Percentiles rank a stretch among this genome's conserved stretches.
Conservation (phyloP, 805 yeast genomes). For the Wickerhamomyces bovis region DNA sequence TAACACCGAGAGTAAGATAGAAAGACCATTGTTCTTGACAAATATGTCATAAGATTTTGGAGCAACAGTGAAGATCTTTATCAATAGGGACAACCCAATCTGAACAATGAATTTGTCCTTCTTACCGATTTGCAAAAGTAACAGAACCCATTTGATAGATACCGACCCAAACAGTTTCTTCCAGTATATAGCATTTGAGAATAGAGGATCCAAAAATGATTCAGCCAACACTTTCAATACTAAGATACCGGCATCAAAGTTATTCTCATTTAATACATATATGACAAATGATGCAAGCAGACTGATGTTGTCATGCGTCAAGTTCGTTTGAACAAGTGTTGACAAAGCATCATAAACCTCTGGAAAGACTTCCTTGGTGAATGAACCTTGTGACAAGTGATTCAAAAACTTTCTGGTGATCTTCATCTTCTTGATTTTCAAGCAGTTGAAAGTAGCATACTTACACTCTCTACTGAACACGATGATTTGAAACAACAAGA, state of each 20-base stretch:
- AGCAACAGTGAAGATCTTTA: constrained; percentile 44
- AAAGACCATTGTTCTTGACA: constrained; percentile 45
- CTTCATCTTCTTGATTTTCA: constrained; percentile 48
- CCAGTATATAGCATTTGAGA: constrained; percentile 37
- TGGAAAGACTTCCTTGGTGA: constrained; percentile 32
- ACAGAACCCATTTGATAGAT: constrained; percentile 60
- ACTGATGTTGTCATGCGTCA: constrained; percentile 49
- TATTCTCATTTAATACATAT: constrained; percentile 38
- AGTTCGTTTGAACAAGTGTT: constrained; percentile 38
- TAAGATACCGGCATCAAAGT: constrained; percentile 20
- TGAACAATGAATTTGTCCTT: constrained; percentile 24
- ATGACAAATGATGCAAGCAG: constrained; percentile 45
- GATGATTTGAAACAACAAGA: constrained; percentile 51
- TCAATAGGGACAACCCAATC: constrained; percentile 36
- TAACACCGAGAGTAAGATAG: constrained; percentile 39
- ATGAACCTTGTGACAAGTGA: constrained; percentile 24
- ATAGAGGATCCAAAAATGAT: constrained; percentile 30
- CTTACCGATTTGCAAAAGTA: constrained; percentile 40
- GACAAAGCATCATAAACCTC: constrained; percentile 34
- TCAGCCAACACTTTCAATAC: constrained; percentile 27
- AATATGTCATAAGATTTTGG: constrained; percentile 43
- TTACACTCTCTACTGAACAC: constrained; percentile 49
- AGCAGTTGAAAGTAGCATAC: constrained; percentile 43
- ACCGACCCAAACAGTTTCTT: constrained; percentile 46
- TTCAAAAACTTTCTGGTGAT: constrained; percentile 30